These are phyloP conservation scores for Dalbergia cochinchinensis DNA, from an alignment of 306 rosid species.

Conservation along the genomic window DNA sequence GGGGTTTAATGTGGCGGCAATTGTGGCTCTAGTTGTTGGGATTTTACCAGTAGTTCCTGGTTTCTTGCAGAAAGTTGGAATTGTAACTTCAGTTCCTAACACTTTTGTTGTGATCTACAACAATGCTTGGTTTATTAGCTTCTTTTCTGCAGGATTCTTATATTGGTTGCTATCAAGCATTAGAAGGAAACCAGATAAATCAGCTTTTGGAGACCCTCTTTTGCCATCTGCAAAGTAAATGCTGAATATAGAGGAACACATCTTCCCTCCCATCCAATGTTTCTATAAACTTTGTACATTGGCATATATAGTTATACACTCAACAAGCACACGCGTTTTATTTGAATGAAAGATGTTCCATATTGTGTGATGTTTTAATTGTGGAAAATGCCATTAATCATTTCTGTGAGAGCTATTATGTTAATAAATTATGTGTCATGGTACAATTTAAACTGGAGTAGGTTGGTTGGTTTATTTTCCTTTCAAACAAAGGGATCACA, in stretches of 20 bases:
- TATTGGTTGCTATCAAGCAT: conserved; percentile 70
- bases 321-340: not conserved
- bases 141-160: conserved; percentile 76
- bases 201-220: conserved; percentile 43
- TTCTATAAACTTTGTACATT: conserved; percentile 23
- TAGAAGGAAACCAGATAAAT: conserved; percentile 42
- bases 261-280: too few species aligned
- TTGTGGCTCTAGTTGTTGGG: conserved; percentile 71
- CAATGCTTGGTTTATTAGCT: conserved; percentile 92
- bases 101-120: conserved; percentile 66
- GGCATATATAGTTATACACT: not conserved
- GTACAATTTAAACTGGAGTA: not conserved
- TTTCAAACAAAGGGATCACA: not conserved
- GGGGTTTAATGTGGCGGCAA: conserved; percentile 81
- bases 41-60: conserved; percentile 87
- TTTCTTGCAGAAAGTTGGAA: conserved; percentile 77
- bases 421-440: not conserved
- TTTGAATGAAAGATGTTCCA: not conserved
- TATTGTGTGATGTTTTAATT: not conserved
- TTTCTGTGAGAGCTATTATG: not conserved
- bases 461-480: not conserved
- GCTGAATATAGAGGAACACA: not conserved
- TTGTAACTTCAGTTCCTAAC: conserved; percentile 52
- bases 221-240: conserved; percentile 43
- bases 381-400: not conserved